A percentile compares a stretch with the other conserved stretches of the same genome.
These are phyloP conservation scores for Podochytrium sp. DNA, from an alignment of 192 early-diverging fungal genomes.

Conservation along the genomic window DNA sequence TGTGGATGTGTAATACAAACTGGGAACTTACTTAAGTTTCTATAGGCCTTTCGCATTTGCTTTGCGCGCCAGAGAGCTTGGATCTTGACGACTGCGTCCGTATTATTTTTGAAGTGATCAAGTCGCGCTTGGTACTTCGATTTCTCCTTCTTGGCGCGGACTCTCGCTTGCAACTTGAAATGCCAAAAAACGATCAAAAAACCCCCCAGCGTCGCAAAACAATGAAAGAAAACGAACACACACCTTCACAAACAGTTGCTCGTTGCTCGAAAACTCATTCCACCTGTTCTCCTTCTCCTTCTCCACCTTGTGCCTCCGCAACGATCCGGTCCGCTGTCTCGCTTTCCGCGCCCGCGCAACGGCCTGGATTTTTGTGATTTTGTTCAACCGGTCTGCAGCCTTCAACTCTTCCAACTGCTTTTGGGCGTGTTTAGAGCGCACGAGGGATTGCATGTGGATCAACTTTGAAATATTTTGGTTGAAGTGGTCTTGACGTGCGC, in stretches of 20 bases:
- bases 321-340: background rate
- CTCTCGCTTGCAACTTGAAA: slow-evolving; percentile 64
- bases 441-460: slow-evolving; percentile 11
- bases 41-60: slow-evolving; percentile 44
- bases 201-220: no score
- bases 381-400: slow-evolving; percentile 36
- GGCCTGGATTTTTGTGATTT: slow-evolving; percentile 41
- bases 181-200: no score
- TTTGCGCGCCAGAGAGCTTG: slow-evolving; percentile 63
- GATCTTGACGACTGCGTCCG: slow-evolving; percentile 78
- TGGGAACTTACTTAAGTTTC: slow-evolving; percentile 43
- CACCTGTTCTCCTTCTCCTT: slow-evolving; percentile 17
- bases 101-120: slow-evolving; percentile 65
- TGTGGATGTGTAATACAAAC: background rate
- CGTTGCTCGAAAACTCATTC: slow-evolving; percentile 42
- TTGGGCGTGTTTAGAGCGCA: slow-evolving; percentile 15
- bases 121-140: slow-evolving; percentile 59
- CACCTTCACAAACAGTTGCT: slow-evolving; percentile 50
- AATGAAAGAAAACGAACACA: no score
- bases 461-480: slow-evolving; percentile 28
- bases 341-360: slow-evolving; percentile 9
- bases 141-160: slow-evolving; percentile 67
- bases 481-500: slow-evolving; percentile 45
- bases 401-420: slow-evolving; percentile 38
- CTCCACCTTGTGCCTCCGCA: background rate